Percentiles rank a stretch among this genome's conserved stretches.
Evolutionary conservation across 2,329 filamentous ascomycete species (phyloP).

Genomic region (Penicillium sp.): DNA sequence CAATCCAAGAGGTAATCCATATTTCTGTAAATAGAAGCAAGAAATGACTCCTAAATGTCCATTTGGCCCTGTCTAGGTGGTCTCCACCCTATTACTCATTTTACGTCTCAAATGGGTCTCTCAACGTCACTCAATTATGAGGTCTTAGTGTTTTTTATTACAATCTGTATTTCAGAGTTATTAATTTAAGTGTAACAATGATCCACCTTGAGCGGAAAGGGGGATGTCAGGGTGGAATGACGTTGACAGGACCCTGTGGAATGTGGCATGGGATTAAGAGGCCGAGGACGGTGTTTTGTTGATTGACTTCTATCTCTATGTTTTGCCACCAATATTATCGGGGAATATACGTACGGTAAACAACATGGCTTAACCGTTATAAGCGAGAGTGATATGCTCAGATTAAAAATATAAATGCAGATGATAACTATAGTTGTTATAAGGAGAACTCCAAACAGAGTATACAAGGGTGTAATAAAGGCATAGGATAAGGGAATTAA

Average conservation of each 20-base stretch:
- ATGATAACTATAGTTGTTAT: neutral
- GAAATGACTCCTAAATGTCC: neutral
- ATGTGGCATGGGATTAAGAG: conserved; percentile 1
- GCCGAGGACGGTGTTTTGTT: neutral
- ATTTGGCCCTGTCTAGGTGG: neutral
- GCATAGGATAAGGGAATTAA: too few species aligned
- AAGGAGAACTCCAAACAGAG: neutral
- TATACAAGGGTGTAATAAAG: neutral
- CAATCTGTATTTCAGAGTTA: neutral
- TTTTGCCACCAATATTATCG: neutral
- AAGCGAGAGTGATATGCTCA: neutral
- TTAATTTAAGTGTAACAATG: conserved; percentile 1
- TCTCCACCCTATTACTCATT: conserved; percentile 9
- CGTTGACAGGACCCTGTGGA: conserved; percentile 1
- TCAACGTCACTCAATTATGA: conserved; percentile 7
- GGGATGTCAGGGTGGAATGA: neutral
- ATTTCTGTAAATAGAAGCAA: conserved; percentile 6
- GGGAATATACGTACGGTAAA: neutral
- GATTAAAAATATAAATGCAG: neutral
- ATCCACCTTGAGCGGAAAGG: neutral
- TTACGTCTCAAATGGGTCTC: neutral
- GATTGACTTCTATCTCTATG: neutral
- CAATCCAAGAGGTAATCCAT: neutral
- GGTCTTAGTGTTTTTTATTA: neutral
- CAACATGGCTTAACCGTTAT: neutral